These are phyloP conservation scores for Mediolabrus comicus DNA, from an alignment of 108 stramenopile species.

Conservation along the genomic window DNA sequence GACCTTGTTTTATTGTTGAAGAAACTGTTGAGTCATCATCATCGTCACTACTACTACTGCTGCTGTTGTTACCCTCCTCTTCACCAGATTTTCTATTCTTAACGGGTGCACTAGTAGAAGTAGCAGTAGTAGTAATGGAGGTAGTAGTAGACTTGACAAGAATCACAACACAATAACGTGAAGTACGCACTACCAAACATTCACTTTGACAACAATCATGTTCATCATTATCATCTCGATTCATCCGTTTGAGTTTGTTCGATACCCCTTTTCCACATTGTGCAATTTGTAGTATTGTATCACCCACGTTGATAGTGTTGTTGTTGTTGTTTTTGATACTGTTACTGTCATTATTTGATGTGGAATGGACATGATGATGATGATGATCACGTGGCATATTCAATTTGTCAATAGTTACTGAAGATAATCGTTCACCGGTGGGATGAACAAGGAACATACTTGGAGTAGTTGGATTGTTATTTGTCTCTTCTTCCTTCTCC, in stretches of 20 bases:
- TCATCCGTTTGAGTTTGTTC: slow-evolving; percentile 24
- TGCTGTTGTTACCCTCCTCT: not conserved
- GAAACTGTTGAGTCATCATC: not conserved
- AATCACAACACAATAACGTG: slow-evolving; percentile 46
- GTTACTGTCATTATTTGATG: too few species aligned
- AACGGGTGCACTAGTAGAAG: not conserved
- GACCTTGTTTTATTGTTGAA: too few species aligned
- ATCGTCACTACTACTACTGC: not conserved
- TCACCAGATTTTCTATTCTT: slow-evolving; percentile 1
- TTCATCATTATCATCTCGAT: not conserved
- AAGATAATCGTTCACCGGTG: slow-evolving; percentile 50
- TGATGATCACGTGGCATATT: slow-evolving; percentile 27
- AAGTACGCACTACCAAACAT: slow-evolving; percentile 40
- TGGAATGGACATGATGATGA: slow-evolving; percentile 4
- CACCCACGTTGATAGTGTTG: slow-evolving; percentile 53
- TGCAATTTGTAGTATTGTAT: slow-evolving; percentile 60
- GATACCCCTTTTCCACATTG: slow-evolving; percentile 44
- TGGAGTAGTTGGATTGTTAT: slow-evolving; percentile 1
- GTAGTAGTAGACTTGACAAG: slow-evolving; percentile 9
- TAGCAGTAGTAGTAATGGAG: not conserved
- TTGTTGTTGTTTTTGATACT: slow-evolving; percentile 5
- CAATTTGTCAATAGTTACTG: slow-evolving; percentile 51
- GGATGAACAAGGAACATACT: slow-evolving; percentile 61
- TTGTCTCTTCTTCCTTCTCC: not conserved
- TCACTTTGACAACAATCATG: not conserved